Conservation (phyloP, 352 stramenopile species). For the Phytophthora cryptogea region DNA sequence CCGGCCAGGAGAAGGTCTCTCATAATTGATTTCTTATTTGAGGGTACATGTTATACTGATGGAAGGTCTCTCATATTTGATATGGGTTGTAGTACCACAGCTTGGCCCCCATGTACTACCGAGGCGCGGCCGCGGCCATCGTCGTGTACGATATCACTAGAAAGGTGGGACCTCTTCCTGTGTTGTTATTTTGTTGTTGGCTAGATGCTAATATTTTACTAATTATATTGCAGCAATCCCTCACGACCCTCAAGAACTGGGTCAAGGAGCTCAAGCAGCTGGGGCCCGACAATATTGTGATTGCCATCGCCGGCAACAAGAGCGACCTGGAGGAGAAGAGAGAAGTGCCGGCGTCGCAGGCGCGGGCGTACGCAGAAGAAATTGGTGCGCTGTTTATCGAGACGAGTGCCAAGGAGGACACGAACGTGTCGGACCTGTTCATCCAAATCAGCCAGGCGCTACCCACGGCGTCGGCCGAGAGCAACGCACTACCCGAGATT, state of each 20-base stretch:
- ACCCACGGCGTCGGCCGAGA: conserved; percentile 70
- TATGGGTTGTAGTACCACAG: conserved; percentile 88
- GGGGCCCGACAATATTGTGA: conserved; percentile 93
- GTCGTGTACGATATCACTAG: conserved; percentile 99
- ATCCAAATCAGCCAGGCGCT: conserved; percentile 88
- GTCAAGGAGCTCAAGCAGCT: conserved; percentile 93
- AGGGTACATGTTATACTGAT: not conserved
- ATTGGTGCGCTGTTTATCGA: conserved; percentile 93
- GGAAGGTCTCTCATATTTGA: not conserved
- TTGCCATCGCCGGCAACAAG: conserved; percentile 96
- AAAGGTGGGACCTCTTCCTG: conserved; percentile 58
- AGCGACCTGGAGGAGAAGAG: conserved; percentile 90
- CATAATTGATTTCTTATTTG: not conserved
- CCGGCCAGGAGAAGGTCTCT: conserved; percentile 93
- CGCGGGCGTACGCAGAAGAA: conserved; percentile 91
- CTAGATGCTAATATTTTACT: not conserved
- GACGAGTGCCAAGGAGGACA: conserved; percentile 95
- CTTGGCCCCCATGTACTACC: conserved; percentile 99
- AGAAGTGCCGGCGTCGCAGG: conserved; percentile 86
- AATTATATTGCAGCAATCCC: conserved; percentile 69
- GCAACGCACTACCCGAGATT: conserved; percentile 84
- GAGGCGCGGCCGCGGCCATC: conserved; percentile 95
- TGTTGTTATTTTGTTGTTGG: not conserved
- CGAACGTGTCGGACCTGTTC: conserved; percentile 94
- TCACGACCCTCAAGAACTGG: conserved; percentile 95